Base-by-base conservation (phyloP, 148 eudicot species). In the Fagopyrum homotropicum region DNA sequence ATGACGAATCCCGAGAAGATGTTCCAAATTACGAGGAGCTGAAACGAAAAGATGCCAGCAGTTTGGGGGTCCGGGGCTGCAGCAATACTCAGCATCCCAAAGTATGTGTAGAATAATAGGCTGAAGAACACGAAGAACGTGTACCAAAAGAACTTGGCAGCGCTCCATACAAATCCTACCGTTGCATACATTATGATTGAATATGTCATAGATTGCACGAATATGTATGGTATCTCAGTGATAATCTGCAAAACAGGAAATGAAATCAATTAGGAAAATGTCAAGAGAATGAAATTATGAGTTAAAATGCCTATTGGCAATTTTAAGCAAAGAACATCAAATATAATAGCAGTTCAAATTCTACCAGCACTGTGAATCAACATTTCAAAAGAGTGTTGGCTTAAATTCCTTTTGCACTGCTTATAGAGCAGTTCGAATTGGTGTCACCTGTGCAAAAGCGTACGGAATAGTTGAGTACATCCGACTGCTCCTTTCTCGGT, bases 101-200 rank as follows among this genome's bases (percentile, higher is more conserved):
- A 83, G 57, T 61, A 77, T 5, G 86, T 83, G 75, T 74, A 81
- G 81, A 78, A 85, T 17, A 81, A 9, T 6, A 81, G 66, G 12
- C 82, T 74, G 72, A 81, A 78, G 69, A 74, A 75, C 82, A 81
- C 69, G 84, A 85, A 83, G 74, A 76, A 81, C n/a, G 81, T 5
- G 48, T 74, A 83, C 88, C 86, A 83, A 17, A 79, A 17, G 83
- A 80, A 81, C 51, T 85, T 85, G 5, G 76, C 73, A 64, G 57
- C 78, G 8, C 79, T 81, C 88, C 88, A 85, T 16, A 81, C 80
- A 40, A 83, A 82, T 9, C 82, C 85, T 5, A 85, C 80, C 88
- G 82, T 85, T 8, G 82, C 64, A 51, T 85, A 85, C 26, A 83
- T 84, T 48, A 85, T 83, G 9, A 79, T 16, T 9, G 82, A 83